These are phyloP conservation scores for Agaricus blazei DNA, from an alignment of 768 basidiomycete species.

Conservation along the genomic window DNA sequence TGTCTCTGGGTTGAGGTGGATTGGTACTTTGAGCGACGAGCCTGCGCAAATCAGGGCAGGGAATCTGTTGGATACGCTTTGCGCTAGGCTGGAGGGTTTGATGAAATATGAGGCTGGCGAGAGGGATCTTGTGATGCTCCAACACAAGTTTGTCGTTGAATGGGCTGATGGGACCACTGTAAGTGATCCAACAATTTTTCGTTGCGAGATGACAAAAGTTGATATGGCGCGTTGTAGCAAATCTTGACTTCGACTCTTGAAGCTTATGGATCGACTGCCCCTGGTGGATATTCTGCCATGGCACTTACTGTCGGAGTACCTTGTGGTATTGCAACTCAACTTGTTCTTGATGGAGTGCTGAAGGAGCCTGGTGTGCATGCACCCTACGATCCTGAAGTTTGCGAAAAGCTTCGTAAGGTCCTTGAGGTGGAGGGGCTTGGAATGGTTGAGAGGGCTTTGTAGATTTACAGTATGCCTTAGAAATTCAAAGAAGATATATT, in stretches of 20 bases:
- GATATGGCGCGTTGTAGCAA: conserved; percentile 38
- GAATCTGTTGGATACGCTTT: conserved; percentile 91
- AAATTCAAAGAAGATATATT: too few relatives aligned
- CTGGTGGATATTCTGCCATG: conserved; percentile 81
- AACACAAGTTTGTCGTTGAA: conserved; percentile 95
- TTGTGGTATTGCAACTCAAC: conserved; percentile 89
- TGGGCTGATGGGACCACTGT: conserved; percentile 78
- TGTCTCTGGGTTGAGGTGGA: conserved; percentile 87
- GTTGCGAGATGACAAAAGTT: neutral
- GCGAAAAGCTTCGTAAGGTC: conserved; percentile 62
- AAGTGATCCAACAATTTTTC: conserved; percentile 15
- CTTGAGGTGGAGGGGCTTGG: conserved; percentile 76
- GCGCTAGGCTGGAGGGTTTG: conserved; percentile 81
- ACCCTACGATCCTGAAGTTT: conserved; percentile 84
- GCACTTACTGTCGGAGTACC: conserved; percentile 88
- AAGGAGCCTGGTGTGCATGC: conserved; percentile 74
- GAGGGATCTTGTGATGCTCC: conserved; percentile 94
- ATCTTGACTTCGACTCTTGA: conserved; percentile 90
- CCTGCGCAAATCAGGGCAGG: conserved; percentile 56
- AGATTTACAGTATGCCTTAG: conserved; percentile 14
- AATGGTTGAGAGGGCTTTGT: conserved; percentile 64
- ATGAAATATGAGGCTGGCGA: conserved; percentile 92
- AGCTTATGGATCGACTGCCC: conserved; percentile 68
- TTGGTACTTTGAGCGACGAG: conserved; percentile 82
- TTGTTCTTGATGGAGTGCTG: conserved; percentile 84